phyloP scores from a whole-genome alignment of 2,329 filamentous ascomycete genomes.

The Cryphonectria japonica region DNA sequence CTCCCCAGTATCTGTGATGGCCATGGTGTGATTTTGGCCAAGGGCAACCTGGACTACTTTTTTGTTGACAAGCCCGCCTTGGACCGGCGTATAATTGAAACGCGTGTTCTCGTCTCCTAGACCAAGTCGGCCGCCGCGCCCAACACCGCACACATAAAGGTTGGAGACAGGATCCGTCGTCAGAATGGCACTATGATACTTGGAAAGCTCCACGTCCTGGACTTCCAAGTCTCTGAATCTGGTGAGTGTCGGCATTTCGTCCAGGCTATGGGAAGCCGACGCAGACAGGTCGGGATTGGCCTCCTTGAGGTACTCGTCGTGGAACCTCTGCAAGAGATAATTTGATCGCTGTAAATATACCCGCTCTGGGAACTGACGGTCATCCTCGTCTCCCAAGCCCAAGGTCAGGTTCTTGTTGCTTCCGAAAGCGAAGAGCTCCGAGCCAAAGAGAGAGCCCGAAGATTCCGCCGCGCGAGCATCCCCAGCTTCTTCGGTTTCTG shows the following conservation, averaged over 20 bases:
- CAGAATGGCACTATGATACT: constrained; percentile 86
- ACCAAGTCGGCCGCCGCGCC: constrained; percentile 85
- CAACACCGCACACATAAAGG: constrained; percentile 89
- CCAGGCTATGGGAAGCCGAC: constrained; percentile 38
- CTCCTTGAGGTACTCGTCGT: constrained; percentile 66
- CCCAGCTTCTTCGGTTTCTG: constrained; percentile 56
- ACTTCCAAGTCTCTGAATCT: constrained; percentile 74
- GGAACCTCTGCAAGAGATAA: constrained; percentile 74
- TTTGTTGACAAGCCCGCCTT: constrained; percentile 74
- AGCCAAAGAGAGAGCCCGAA: constrained; percentile 51
- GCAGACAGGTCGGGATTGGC: constrained; percentile 41
- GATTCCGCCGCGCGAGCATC: constrained; percentile 26
- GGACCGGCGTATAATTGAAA: constrained; percentile 83
- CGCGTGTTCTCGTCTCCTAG: constrained; percentile 88
- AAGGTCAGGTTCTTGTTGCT: constrained; percentile 95
- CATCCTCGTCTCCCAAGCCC: constrained; percentile 93
- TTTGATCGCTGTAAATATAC: constrained; percentile 77
- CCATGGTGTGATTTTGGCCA: constrained; percentile 89
- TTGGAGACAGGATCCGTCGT: constrained; percentile 89
- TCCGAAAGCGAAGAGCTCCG: constrained; percentile 91
- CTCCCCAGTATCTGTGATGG: constrained; percentile 82
- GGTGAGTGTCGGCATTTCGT: constrained; percentile 73
- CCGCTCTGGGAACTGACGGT: constrained; percentile 90
- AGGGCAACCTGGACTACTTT: constrained; percentile 78
- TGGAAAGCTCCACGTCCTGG: constrained; percentile 84